Base-by-base conservation (phyloP, 2,329 filamentous ascomycete species). In the Fusarium agapanthi region DNA sequence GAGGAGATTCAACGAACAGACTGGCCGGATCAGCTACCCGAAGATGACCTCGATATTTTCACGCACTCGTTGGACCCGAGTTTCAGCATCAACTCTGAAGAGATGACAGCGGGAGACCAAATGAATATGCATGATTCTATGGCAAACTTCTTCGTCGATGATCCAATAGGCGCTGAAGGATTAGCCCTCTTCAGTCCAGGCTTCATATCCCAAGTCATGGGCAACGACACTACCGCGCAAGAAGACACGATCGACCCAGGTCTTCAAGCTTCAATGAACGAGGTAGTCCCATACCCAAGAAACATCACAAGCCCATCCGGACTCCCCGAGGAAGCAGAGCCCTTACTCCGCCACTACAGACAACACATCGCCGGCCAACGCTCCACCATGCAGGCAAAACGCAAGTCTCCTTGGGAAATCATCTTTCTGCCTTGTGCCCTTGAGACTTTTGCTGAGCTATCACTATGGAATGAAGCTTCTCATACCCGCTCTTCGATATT, bases 361-460 rank as follows among this genome's bases (percentile, higher is more conserved):
- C 58, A 72, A 30, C 63, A 72, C 35, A 78, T 74, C 75, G n/a
- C 77, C 75, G 51, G 79, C 73, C 14, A 79, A 76, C 61, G 68
- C 1, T 64, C 15, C 63, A 79, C 55, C 41, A 78, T 58, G 77
- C 81, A 73, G 16, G 67, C 75, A 11, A 75, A 73, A 28, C 79
- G 79, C 6, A 84, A 83, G 59, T 84, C 83, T 1, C 84, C 84
- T 0, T 85, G 84, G 84, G 80, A 84, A 50, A 74, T 84, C 0
- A 79, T 86, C 0, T 81, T 85, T 24, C 72, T 85, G 1, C 83
- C 84, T 1, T 81, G 83, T 47, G 81, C 80, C 0, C 82, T 85
- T 5, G 80, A 82, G 37, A 83, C 81, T 0, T 79, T 85, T 48
- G 84, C 84, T 4, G 82, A 83, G 45, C 63, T 85, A 2, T 81